Percentiles rank a stretch among this genome's conserved stretches.
These are phyloP conservation scores for Microstegium vimineum DNA, from an alignment of 176 grass and related monocot genomes.

Conservation along the genomic window DNA sequence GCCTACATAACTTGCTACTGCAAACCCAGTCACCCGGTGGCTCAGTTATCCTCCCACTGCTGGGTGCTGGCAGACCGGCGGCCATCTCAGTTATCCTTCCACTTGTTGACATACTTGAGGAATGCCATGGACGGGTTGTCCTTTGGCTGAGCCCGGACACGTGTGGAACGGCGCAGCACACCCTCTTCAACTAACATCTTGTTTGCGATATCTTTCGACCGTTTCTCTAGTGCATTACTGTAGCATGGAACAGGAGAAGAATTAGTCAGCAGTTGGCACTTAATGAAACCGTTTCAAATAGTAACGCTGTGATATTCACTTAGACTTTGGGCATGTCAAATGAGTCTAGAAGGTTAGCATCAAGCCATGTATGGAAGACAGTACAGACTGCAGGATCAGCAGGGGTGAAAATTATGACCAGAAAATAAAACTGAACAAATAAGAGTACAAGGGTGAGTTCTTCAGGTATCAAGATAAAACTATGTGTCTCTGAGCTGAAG, in stretches of 20 bases:
- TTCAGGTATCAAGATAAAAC: background rate
- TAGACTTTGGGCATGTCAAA: background rate
- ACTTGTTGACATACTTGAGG: slow-evolving; percentile 84
- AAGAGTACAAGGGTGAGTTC: background rate
- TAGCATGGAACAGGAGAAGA: slow-evolving; percentile 7
- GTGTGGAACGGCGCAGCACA: slow-evolving; percentile 64
- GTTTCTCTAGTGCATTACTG: slow-evolving; percentile 69
- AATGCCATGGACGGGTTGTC: slow-evolving; percentile 68
- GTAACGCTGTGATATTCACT: background rate
- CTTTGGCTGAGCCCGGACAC: slow-evolving; percentile 76
- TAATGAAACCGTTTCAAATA: background rate
- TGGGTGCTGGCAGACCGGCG: background rate
- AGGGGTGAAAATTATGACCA: background rate
- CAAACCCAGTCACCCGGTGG: background rate
- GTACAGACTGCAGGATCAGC: background rate
- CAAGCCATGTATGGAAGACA: background rate
- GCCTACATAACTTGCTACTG: background rate
- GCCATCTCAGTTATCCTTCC: slow-evolving; percentile 48
- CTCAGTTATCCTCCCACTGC: background rate
- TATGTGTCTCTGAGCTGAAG: background rate
- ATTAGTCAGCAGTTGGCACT: background rate
- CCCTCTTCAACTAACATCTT: slow-evolving; percentile 70
- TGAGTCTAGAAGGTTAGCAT: background rate
- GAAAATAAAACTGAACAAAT: background rate
- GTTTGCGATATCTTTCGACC: slow-evolving; percentile 53